Conservation (phyloP, 2,329 filamentous ascomycete genomes). For the Fusarium denticulatum region DNA sequence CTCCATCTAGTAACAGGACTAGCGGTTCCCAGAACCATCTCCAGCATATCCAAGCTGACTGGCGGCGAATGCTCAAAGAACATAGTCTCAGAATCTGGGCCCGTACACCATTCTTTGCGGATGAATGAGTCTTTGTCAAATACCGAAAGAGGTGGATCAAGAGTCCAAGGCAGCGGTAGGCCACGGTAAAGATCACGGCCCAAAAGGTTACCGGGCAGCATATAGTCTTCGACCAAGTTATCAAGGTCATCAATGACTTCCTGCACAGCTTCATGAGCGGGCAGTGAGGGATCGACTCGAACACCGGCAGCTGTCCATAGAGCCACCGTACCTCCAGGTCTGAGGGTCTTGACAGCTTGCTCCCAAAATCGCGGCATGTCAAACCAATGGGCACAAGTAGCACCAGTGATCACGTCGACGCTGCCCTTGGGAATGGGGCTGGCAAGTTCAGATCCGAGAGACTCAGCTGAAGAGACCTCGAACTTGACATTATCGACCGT, state of each 20-base stretch:
- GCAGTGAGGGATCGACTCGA: neutral
- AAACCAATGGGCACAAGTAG: slow-evolving; percentile 4
- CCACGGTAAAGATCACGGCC: neutral
- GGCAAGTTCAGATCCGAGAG: neutral
- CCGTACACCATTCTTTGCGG: neutral
- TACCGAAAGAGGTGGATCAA: neutral
- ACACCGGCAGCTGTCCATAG: neutral
- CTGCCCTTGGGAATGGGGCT: neutral
- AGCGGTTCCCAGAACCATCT: neutral
- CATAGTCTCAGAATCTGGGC: neutral
- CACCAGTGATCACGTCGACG: neutral
- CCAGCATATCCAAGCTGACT: neutral
- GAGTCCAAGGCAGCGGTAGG: neutral
- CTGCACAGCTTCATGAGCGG: neutral
- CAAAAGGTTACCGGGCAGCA: neutral
- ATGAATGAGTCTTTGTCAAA: neutral
- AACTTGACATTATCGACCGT: neutral
- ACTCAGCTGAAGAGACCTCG: neutral
- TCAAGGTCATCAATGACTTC: neutral
- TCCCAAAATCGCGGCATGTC: neutral
- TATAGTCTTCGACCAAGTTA: neutral
- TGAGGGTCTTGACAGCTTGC: neutral
- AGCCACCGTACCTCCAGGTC: neutral
- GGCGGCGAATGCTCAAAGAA: neutral
- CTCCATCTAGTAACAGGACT: neutral